Evolutionary conservation across 2,329 filamentous ascomycete species (phyloP), one percentile per base, ranked within the genome.

Genomic region (Colletotrichum paranaense): DNA sequence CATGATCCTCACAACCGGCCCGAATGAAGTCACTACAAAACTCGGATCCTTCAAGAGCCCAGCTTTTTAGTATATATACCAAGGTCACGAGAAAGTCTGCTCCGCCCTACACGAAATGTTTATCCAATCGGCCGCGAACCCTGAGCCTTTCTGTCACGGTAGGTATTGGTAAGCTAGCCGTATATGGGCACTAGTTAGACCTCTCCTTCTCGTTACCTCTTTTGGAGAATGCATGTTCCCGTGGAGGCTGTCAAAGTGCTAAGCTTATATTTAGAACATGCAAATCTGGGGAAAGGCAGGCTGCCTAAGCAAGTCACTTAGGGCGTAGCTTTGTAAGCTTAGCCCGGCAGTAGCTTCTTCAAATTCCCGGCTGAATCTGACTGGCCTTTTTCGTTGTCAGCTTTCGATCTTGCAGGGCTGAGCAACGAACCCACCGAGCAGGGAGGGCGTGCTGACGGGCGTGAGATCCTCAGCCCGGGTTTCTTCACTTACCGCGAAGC

Each of bases 251-350:
- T 19, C 26, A 22, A 32, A 42, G 19, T 19, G 30, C 55, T 49
- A 30, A 7, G 16, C 68, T 65, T 67, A 67, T 53, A 59, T 26
- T 70, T 70, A 70, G 62, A 55, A 67, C 52, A 46, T 24, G 30
- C 8, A 24, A 60, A 53, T 24, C 55, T 53, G 68, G 68, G 62
- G 68, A 70, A 28, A 49, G 16, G 30, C 16, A 9, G 32, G 30
- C 19, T 49, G 19, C 14, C 32, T 4, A 9, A 22, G 30, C 8
- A 32, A 32, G 32, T 35, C 4, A 35, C 11, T 14, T 19, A 16
- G 22, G 28, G 24, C 9, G n/a, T 35, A 3, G 1, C 11, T 38
- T n/a, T 5, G 67, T 53, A 49, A 59, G 63, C 63, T 42, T 26
- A 19, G 68, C 14, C 14, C 4, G 55, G n/a, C 1, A 24, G 28